Evolutionary conservation across 306 rosid genomes (phyloP).

Genomic region (Rosa lucieae): DNA sequence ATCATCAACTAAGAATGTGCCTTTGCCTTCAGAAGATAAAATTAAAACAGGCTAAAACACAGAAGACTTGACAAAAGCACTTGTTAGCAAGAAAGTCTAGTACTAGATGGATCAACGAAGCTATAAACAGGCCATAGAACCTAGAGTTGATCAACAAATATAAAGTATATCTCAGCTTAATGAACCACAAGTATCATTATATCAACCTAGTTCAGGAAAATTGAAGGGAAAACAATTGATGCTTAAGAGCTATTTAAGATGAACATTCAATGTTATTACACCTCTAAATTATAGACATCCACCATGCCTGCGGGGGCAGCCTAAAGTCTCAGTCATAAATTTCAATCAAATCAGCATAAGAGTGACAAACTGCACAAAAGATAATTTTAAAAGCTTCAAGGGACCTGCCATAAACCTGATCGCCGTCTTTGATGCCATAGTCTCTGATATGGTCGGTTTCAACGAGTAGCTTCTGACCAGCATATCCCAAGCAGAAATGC

Average conservation of each 20-base stretch:
- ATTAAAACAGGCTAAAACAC: not conserved
- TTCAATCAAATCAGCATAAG: slow-evolving; percentile 7
- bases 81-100: not conserved
- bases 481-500: slow-evolving; percentile 76
- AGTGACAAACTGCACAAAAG: not conserved
- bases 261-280: not conserved
- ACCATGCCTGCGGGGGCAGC: too few species aligned
- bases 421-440: slow-evolving; percentile 76
- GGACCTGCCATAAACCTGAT: slow-evolving; percentile 59
- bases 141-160: not conserved
- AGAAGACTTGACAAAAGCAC: not conserved
- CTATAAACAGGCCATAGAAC: not conserved
- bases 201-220: not conserved
- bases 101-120: not conserved
- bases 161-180: not conserved
- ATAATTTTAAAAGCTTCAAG: not conserved
- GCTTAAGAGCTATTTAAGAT: not conserved
- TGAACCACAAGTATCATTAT: not conserved
- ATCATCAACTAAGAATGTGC: not conserved
- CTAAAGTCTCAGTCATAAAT: not conserved
- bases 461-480: slow-evolving; percentile 57
- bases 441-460: slow-evolving; percentile 50
- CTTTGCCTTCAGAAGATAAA: not conserved
- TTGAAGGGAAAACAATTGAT: not conserved
- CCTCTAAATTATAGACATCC: not conserved